Base-by-base conservation (phyloP, 2,329 filamentous ascomycete species). In the Sporothrix luriei region DNA sequence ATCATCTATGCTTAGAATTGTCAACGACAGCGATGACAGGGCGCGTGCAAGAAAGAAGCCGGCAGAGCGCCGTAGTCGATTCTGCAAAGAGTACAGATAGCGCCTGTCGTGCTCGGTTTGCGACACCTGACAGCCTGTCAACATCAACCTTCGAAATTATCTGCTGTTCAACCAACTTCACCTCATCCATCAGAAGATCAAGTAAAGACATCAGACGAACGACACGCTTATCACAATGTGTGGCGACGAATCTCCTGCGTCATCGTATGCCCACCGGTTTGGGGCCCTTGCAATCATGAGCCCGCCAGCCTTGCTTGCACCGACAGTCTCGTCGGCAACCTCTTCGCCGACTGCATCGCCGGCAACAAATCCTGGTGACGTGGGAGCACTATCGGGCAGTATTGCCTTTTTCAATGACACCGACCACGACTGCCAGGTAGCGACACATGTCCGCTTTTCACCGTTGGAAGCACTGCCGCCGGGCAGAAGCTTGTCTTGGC, bases 251-350 rank as follows among this genome's bases (percentile, higher is more conserved):
- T 26, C 67, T 4, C 69, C 72, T 4, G 59, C 51, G 21, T 62
- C 70, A 5, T 66, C 71, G 9, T 72, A 72, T 48, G 62, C 69
- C 0, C 68, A 71, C 57, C 69, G 73, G 29, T 73, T 70, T 48
- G 73, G 73, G 11, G 73, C 73, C 3, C 69, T 74, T 16, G 73
- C 73, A 43, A 66, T 72, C 11, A 61, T 74, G 13, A 64, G 57
- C 48, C 61, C 72, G 14, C 19, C 55, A 11, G 19, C 26, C 19
- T 49, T 46, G 0, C n/a, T 61, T 5, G 55, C 26, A 2, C 21
- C 68, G n/a, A 9, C 48, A 43, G 43, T 9, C 7, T 54, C 68
- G 6, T 69, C 59, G 4, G 2, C 59, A 21, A 33, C 43, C 7
- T 33, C 46, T 4, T 57, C 59, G n/a, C 49, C 49, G 1, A 16